phyloP scores from a whole-genome alignment of 257 asterid species.

The Petrea volubilis region DNA sequence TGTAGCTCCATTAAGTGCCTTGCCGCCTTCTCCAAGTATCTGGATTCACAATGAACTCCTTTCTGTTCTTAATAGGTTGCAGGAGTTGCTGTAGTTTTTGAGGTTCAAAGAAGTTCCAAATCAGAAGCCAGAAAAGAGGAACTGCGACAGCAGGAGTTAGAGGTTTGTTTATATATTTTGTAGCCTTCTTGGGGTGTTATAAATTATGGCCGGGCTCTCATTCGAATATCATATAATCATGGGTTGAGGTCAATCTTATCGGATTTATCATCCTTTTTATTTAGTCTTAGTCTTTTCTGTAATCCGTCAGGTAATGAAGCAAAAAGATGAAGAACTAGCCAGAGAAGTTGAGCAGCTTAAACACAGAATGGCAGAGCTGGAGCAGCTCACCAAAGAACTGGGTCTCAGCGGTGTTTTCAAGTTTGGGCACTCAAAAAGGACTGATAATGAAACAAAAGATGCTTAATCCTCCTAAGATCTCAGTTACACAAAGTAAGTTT shows the following conservation, averaged over 20 bases:
- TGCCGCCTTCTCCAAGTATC: background rate
- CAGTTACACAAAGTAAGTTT: background rate
- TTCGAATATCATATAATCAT: background rate
- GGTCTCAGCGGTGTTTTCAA: constrained; percentile 30
- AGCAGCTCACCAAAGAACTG: constrained; percentile 43
- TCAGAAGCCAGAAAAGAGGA: constrained; percentile 94
- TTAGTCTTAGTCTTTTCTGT: background rate
- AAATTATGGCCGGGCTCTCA: background rate
- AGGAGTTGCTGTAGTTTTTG: constrained; percentile 65
- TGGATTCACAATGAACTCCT: background rate
- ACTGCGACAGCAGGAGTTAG: constrained; percentile 56
- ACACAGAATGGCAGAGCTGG: constrained; percentile 46
- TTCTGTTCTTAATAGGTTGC: constrained; percentile 57
- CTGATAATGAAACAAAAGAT: constrained; percentile 29
- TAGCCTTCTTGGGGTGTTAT: background rate
- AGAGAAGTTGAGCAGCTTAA: constrained; percentile 62
- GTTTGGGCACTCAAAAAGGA: constrained; percentile 24
- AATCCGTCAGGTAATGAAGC: constrained; percentile 46
- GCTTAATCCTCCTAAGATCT: constrained; percentile 19
- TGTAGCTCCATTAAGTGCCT: background rate
- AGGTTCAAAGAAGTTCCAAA: constrained; percentile 81
- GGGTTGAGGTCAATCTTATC: background rate
- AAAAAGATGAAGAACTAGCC: constrained; percentile 58
- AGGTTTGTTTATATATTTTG: constrained; percentile 50
- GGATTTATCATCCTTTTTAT: background rate